A percentile compares a stretch with the other conserved stretches of the same genome.
Evolutionary conservation across 2,329 filamentous ascomycete genomes (phyloP).

Genomic region (Aspergillus sp.): DNA sequence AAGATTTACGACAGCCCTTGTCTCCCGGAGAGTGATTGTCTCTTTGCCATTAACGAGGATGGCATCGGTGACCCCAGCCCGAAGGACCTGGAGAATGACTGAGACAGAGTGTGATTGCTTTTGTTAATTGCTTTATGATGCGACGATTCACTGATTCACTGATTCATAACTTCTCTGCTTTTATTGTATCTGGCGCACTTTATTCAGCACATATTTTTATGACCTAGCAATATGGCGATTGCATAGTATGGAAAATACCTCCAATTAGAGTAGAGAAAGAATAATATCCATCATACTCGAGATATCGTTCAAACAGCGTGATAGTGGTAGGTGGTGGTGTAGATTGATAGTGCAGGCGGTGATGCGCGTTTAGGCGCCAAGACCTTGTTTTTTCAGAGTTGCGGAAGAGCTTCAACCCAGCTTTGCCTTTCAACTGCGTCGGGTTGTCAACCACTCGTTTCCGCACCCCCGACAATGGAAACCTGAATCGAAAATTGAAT

Average conservation of each 20-base stretch:
- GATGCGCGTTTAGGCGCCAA: conserved; percentile 28
- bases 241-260: neutral
- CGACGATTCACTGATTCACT: conserved; percentile 19
- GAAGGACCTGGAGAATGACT: conserved; percentile 90
- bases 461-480: conserved; percentile 31
- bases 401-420: conserved; percentile 24
- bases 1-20: conserved; percentile 99
- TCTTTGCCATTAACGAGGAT: conserved; percentile 96
- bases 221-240: neutral
- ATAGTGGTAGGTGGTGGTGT: neutral
- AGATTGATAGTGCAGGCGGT: neutral
- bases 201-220: conserved; percentile 10
- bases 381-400: conserved; percentile 36
- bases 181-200: conserved; percentile 4
- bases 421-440: conserved; percentile 28
- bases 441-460: conserved; percentile 14
- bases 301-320: neutral
- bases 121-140: conserved; percentile 9
- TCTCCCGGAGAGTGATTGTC: conserved; percentile 89
- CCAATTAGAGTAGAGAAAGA: conserved; percentile 1
- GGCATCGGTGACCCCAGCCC: conserved; percentile 94
- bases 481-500: conserved; percentile 26
- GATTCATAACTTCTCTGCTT: conserved; percentile 21
- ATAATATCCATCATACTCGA: neutral
- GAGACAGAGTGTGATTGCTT: conserved; percentile 15